Evolutionary conservation across 2,329 filamentous ascomycete genomes (phyloP), one percentile per base, ranked within the genome.

Genomic region (Madurella fahalii): DNA sequence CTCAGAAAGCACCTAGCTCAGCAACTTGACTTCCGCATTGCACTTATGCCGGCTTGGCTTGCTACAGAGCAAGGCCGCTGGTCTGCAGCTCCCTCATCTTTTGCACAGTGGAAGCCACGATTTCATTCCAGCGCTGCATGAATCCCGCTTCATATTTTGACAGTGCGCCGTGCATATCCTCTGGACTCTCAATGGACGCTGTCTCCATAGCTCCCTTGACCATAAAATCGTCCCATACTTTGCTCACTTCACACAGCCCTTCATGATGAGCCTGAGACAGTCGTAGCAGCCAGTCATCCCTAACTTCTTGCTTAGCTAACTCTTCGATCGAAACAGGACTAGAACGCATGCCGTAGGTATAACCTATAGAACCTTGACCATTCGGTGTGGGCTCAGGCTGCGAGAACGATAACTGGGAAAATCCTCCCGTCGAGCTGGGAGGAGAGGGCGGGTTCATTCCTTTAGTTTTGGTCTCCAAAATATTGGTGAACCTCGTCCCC

Each of bases 201-300:
- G 49, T 48, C 15, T 57, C 59, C 11, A 25, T 43, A 18, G n/a
- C 20, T 2, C 41, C 58, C 31, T 37, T 59, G 18, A 51, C 50
- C 56, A 62, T 56, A 8, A 63, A 53, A 0, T 61, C 59, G 17
- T 61, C 47, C 60, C 60, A 64, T 34, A 64, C 18, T 18, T 16
- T 57, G 9, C 53, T 60, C 13, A 58, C 63, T 31, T 61, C 45
- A 11, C 40, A 47, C 4, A 64, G 39, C 8, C 59, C 62, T 46
- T 54, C 37, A 8, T 63, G 61, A 13, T 58, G 53, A 9, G 58
- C 42, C 18, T 56, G 49, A 1, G 49, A 50, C 4, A 55, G 7
- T 7, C 20, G 49, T 2, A 58, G n/a, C 15, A 62, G 20, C 32
- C 32, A 49, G 9, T 52, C 44, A 15, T 50, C 51, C 2, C 30